These are phyloP conservation scores for Lactarius hengduanensis DNA, from an alignment of 768 basidiomycete genomes.

Conservation along the genomic window DNA sequence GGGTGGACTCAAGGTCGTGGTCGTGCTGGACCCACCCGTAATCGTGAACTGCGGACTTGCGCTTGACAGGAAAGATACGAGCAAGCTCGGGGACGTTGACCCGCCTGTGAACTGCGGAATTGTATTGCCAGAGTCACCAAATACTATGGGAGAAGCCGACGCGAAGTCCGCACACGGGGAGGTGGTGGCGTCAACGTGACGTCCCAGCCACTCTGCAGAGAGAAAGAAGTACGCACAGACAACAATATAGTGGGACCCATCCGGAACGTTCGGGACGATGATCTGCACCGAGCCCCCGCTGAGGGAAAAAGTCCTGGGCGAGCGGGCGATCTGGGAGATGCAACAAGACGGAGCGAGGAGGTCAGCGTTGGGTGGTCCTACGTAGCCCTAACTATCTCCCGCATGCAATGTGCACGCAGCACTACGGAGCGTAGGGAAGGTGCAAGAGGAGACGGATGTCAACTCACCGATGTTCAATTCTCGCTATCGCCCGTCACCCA, in stretches of 20 bases:
- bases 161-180: background rate
- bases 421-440: background rate
- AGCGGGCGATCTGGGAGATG: slow-evolving; percentile 35
- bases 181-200: background rate
- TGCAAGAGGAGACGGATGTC: background rate
- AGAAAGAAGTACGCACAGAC: slow-evolving; percentile 40
- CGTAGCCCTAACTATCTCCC: background rate
- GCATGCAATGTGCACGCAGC: background rate
- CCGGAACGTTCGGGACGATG: slow-evolving; percentile 39
- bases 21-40: slow-evolving; percentile 2
- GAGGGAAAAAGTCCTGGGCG: slow-evolving; percentile 40
- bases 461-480: slow-evolving; percentile 50
- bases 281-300: slow-evolving; percentile 38
- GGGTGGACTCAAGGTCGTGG: background rate
- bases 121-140: slow-evolving; percentile 49
- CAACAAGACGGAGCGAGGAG: background rate
- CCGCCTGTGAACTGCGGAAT: too few species aligned
- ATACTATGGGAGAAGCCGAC: slow-evolving; percentile 36
- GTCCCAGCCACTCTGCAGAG: background rate
- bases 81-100: too few species aligned
- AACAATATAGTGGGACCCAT: slow-evolving; percentile 39
- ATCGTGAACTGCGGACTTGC: slow-evolving; percentile 42
- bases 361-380: slow-evolving; percentile 3
- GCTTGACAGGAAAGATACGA: too few species aligned
- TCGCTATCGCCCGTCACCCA: slow-evolving; percentile 33